Percentiles rank a stretch among this genome's conserved stretches.
Evolutionary conservation across 306 rosid species (phyloP).

Genomic region (Senna siamea): DNA sequence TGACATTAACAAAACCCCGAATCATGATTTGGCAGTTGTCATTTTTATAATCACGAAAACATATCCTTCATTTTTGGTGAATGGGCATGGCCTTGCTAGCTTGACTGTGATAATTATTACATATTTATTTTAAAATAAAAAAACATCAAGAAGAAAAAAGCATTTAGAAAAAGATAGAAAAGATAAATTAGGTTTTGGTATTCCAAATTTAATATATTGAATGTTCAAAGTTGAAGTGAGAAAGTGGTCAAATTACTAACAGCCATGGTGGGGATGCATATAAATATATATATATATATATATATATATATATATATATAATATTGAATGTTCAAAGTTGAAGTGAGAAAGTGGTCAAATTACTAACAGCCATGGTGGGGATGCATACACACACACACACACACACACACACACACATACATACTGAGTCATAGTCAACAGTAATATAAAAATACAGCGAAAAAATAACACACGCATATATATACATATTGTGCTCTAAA

Average conservation of each 20-base stretch:
- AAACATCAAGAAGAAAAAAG: background rate
- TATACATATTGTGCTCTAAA: background rate
- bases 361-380: background rate
- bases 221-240: background rate
- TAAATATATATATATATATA: background rate
- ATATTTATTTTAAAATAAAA: background rate
- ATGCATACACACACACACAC: background rate
- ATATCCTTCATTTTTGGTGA: background rate
- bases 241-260: background rate
- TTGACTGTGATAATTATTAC: background rate
- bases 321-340: background rate
- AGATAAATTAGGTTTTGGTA: background rate
- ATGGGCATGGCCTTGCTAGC: background rate
- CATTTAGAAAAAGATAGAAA: background rate
- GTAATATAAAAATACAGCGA: background rate
- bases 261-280: background rate
- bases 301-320: too few relatives aligned
- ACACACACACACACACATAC: background rate
- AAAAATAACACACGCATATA: background rate
- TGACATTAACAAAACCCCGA: background rate
- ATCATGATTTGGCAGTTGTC: constrained; percentile 9
- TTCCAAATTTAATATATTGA: background rate
- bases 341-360: background rate
- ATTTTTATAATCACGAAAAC: background rate
- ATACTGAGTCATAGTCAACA: background rate